These are phyloP conservation scores for Abrus pulchellus DNA, from an alignment of 306 rosid genomes.

Conservation along the genomic window DNA sequence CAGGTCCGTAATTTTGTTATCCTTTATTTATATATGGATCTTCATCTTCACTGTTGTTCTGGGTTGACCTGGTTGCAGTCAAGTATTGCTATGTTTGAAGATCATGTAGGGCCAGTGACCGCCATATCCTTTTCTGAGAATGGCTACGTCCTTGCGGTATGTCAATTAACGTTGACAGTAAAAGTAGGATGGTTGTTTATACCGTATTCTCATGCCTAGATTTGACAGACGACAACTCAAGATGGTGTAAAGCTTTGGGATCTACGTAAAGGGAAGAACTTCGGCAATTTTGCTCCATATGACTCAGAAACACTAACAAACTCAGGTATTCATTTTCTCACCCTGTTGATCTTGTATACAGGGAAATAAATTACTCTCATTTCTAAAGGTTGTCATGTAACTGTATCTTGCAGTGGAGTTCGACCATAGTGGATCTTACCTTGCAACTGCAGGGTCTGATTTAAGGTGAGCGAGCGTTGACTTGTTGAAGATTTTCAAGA, in stretches of 20 bases:
- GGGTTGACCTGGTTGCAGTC: slow-evolving; percentile 59
- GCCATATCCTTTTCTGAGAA: slow-evolving; percentile 96
- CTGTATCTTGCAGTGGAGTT: slow-evolving; percentile 82
- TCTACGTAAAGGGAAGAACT: slow-evolving; percentile 89
- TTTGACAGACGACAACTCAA: slow-evolving; percentile 85
- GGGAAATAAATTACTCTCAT: slow-evolving; percentile 7
- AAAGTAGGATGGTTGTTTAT: slow-evolving; percentile 3
- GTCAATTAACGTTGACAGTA: slow-evolving; percentile 40
- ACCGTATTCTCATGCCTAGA: slow-evolving; percentile 44
- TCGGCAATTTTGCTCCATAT: slow-evolving; percentile 84
- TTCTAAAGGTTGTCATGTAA: neutral
- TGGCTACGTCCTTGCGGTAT: slow-evolving; percentile 98
- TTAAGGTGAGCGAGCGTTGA: slow-evolving; percentile 62
- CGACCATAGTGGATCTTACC: slow-evolving; percentile 96
- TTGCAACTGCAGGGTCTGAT: slow-evolving; percentile 92
- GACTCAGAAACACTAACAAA: slow-evolving; percentile 85
- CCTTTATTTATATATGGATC: neutral
- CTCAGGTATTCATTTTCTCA: slow-evolving; percentile 64
- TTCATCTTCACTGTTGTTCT: too few relatives aligned
- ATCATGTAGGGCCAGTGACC: slow-evolving; percentile 89
- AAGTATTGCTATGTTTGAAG: slow-evolving; percentile 91
- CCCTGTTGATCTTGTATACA: neutral
- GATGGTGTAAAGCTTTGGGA: slow-evolving; percentile 99
- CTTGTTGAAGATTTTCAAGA: too few relatives aligned
- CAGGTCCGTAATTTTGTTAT: slow-evolving; percentile 64